These are phyloP conservation scores for Boletus bicolor DNA, from an alignment of 768 basidiomycete species.

Conservation along the genomic window DNA sequence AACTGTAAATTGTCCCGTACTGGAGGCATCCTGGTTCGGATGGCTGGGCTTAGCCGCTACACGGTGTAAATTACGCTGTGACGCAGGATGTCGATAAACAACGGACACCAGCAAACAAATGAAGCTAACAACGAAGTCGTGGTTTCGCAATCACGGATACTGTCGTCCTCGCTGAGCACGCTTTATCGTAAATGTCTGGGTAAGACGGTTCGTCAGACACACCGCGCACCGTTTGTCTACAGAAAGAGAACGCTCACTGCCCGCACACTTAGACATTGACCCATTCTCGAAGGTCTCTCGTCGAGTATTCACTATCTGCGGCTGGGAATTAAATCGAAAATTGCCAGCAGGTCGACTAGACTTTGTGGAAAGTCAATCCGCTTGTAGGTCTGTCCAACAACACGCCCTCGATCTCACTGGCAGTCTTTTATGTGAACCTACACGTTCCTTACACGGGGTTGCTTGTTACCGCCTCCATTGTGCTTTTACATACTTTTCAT, in stretches of 20 bases:
- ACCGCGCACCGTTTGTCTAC: neutral
- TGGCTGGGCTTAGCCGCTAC: no score
- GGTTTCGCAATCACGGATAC: no score
- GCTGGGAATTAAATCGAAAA: neutral
- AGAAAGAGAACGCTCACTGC: neutral
- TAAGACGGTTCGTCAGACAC: neutral
- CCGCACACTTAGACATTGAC: neutral
- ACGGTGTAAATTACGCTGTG: neutral
- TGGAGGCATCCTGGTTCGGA: no score
- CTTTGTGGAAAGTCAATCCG: neutral
- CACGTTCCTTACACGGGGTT: no score
- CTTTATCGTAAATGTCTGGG: no score
- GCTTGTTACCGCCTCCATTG: no score
- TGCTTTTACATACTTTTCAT: no score
- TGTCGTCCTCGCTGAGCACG: no score
- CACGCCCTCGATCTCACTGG: no score
- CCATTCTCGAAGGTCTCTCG: neutral
- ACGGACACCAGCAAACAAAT: neutral
- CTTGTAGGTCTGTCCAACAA: no score
- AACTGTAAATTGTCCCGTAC: no score
- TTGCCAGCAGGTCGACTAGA: neutral
- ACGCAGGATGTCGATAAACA: neutral
- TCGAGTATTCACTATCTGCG: neutral
- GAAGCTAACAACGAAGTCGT: neutral
- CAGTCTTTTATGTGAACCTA: no score